Base-by-base conservation (phyloP, 495 filamentous ascomycete genomes). In the Staphylotrichum tortipilum region DNA sequence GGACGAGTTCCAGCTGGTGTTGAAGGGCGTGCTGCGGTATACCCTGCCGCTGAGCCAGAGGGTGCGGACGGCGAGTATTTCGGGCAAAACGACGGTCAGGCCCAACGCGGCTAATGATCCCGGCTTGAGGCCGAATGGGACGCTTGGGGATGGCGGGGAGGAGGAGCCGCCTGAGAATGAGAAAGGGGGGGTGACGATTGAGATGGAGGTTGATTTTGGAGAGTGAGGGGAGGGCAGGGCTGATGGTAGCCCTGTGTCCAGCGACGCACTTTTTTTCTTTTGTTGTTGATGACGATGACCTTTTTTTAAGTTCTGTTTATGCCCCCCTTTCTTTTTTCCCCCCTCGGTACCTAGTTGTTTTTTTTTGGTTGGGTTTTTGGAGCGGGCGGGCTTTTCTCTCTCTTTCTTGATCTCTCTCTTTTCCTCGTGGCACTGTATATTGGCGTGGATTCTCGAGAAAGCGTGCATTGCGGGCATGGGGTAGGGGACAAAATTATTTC, bases 1-100 rank as follows among this genome's bases (percentile, higher is more conserved):
- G 57, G 83, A 96, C 68, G 85, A 89, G 28, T 98, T 97, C 53
- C 86, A 94, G 49, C 72, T 98, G 44, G 88, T 95, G 50, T 80
- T 97, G 24, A 81, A 89, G 44, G 92, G 92, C 31, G 83, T 90
- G 7, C 68, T 98, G 58, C 87, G 86, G 63, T 98, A 98, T 60
- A 82, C 85, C 24, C 72, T 96, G 17, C 92, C 92, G 10, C 72
- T 98, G 44, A 90, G 78, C 58, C 82, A 82, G 29, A 78, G 78
- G 33, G 72, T 80, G 41, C 72, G 81, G 53, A 79, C 68, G 19
- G 69, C 74, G 19, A 66, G 67, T 10, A 74, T 79, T 22, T 68
- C 67, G 7, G 75, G 75, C 11, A 73, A 73, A 57, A 71, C 69
- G 5, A 64, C 60, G 1, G 73, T 79, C 41, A 73, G 76, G 50